A percentile compares a stretch with the other conserved stretches of the same genome.
phyloP scores from a whole-genome alignment of 2,329 filamentous ascomycete genomes.

The Colletotrichum nymphaeae region DNA sequence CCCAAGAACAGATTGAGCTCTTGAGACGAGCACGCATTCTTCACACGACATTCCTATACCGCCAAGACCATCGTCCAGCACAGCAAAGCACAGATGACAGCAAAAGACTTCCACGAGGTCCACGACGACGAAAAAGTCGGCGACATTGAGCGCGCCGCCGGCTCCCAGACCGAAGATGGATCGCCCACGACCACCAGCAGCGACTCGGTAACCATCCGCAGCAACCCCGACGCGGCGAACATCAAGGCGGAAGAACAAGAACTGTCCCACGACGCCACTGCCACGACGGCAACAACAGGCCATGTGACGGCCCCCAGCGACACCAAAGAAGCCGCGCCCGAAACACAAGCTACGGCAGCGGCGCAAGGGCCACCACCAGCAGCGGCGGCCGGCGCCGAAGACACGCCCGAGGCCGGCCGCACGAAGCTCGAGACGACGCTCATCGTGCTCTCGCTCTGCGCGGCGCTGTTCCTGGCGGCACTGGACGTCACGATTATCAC shows the following conservation, averaged over 20 bases:
- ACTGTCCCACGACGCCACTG: background rate
- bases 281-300: background rate
- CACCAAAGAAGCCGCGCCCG: constrained; percentile 4
- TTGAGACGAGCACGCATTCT: background rate
- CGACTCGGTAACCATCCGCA: constrained; percentile 25
- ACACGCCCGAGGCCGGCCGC: constrained; percentile 47
- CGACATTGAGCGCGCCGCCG: constrained; percentile 26
- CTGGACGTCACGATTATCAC: constrained; percentile 69
- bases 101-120: background rate
- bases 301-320: background rate
- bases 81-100: constrained; percentile 14
- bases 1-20: background rate
- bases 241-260: constrained; percentile 1
- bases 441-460: constrained; percentile 35
- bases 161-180: constrained; percentile 9
- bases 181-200: constrained; percentile 9
- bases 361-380: background rate
- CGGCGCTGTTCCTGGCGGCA: constrained; percentile 54
- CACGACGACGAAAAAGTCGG: constrained; percentile 33
- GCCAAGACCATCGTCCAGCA: background rate
- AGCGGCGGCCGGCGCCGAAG: background rate
- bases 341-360: background rate
- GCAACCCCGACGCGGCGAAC: background rate
- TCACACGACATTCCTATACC: background rate
- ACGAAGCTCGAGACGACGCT: constrained; percentile 49